Conservation (phyloP, 2,329 filamentous ascomycete species). For the Lachnellula hyalina region DNA sequence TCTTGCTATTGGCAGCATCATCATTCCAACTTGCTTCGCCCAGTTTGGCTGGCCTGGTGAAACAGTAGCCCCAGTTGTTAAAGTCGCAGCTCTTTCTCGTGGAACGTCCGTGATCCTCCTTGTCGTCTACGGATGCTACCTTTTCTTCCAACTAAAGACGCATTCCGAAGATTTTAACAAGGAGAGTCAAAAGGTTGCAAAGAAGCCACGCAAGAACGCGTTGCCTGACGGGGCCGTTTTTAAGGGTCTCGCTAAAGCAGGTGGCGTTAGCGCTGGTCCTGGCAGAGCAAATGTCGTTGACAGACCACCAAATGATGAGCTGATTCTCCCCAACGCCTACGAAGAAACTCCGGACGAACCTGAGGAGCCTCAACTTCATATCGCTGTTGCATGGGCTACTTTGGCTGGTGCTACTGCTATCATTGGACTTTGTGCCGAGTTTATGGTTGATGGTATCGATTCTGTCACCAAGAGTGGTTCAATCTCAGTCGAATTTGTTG, state of each 20-base stretch:
- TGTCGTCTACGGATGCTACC: conserved; percentile 75
- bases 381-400: conserved; percentile 66
- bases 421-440: conserved; percentile 72
- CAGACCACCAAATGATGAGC: conserved; percentile 29
- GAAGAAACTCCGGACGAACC: conserved; percentile 59
- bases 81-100: conserved; percentile 61
- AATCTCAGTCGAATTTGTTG: conserved; percentile 76
- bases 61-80: conserved; percentile 34
- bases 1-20: conserved; percentile 68
- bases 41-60: conserved; percentile 40
- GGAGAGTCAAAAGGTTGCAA: conserved; percentile 71
- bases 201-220: conserved; percentile 41
- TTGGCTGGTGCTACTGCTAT: conserved; percentile 66
- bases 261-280: conserved; percentile 28
- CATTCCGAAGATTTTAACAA: conserved; percentile 76
- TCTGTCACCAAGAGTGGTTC: conserved; percentile 62
- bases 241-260: conserved; percentile 28
- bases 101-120: conserved; percentile 77
- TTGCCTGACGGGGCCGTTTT: conserved; percentile 28
- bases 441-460: conserved; percentile 71
- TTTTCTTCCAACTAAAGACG: conserved; percentile 87
- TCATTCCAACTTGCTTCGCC: conserved; percentile 86
- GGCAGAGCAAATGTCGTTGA: conserved; percentile 23
- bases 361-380: conserved; percentile 69
- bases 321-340: conserved; percentile 36